Conservation (phyloP, 805 yeast species). For the Candida easanensis region DNA sequence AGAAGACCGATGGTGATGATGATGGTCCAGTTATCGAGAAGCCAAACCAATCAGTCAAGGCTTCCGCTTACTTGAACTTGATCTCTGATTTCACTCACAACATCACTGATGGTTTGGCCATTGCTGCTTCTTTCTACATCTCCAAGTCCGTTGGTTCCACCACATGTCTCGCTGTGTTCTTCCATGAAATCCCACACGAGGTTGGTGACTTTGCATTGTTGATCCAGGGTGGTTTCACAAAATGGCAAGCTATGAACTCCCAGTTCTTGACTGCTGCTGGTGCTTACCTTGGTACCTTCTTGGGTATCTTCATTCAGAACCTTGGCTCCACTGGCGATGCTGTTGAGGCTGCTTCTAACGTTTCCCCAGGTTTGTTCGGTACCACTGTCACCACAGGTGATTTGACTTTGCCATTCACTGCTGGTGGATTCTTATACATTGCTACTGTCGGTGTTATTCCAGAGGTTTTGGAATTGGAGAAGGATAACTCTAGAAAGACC, state of each 20-base stretch:
- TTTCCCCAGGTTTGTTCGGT: slow-evolving; percentile 43
- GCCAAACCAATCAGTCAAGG: slow-evolving; percentile 35
- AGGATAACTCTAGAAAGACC: slow-evolving; percentile 32
- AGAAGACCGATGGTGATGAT: slow-evolving; percentile 28
- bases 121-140: slow-evolving; percentile 66
- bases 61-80: slow-evolving; percentile 59
- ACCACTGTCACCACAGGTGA: slow-evolving; percentile 51
- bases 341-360: slow-evolving; percentile 1
- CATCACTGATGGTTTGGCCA: slow-evolving; percentile 74
- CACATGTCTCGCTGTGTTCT: slow-evolving; percentile 66
- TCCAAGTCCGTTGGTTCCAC: slow-evolving; percentile 61
- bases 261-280: slow-evolving; percentile 67
- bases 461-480: slow-evolving; percentile 50
- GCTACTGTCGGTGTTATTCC: slow-evolving; percentile 77
- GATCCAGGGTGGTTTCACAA: slow-evolving; percentile 65
- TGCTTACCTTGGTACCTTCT: slow-evolving; percentile 60
- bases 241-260: slow-evolving; percentile 61
- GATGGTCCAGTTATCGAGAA: slow-evolving; percentile 30
- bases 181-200: slow-evolving; percentile 81
- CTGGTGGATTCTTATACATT: slow-evolving; percentile 74
- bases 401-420: slow-evolving; percentile 64
- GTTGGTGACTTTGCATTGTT: slow-evolving; percentile 77
- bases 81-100: slow-evolving; percentile 74
- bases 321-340: slow-evolving; percentile 24
- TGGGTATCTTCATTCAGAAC: slow-evolving; percentile 57